Percentiles rank a stretch among this genome's conserved stretches.
These are phyloP conservation scores for Alternaria sp. DNA, from an alignment of 2,329 filamentous ascomycete species.

Conservation along the genomic window DNA sequence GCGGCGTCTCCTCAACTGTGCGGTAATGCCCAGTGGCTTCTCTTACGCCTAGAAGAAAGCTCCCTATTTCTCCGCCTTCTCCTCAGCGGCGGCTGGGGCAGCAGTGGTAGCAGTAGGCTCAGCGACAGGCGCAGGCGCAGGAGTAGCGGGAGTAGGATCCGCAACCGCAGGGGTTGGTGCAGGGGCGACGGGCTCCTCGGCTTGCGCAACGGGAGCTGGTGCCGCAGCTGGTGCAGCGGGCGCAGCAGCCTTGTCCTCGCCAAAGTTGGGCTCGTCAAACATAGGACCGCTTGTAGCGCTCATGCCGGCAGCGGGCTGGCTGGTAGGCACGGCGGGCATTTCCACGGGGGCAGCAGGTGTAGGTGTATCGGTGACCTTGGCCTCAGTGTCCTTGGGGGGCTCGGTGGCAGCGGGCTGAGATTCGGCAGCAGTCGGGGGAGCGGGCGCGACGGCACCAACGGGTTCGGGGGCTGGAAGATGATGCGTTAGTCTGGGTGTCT, in stretches of 20 bases:
- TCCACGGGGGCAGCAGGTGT: slow-evolving; percentile 25
- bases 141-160: not conserved
- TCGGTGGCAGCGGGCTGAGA: slow-evolving; percentile 30
- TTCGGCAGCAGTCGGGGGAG: slow-evolving; percentile 35
- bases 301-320: slow-evolving; percentile 45
- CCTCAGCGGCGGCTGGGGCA: not conserved
- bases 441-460: slow-evolving; percentile 37
- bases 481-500: slow-evolving; percentile 33
- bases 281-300: slow-evolving; percentile 49
- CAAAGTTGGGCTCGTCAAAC: slow-evolving; percentile 41
- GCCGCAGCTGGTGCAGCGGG: slow-evolving; percentile 20
- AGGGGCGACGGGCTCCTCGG: not conserved
- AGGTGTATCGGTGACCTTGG: slow-evolving; percentile 18
- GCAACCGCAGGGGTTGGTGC: not conserved
- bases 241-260: slow-evolving; percentile 20
- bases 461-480: slow-evolving; percentile 40
- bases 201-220: slow-evolving; percentile 11
- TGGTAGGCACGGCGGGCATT: slow-evolving; percentile 32
- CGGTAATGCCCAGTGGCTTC: not conserved
- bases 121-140: not conserved
- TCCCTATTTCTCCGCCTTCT: slow-evolving; percentile 9
- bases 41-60: not conserved
- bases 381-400: slow-evolving; percentile 24
- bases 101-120: not conserved
- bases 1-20: not conserved